These are phyloP conservation scores for Daldinia loculata DNA, from an alignment of 495 filamentous ascomycete genomes.

Conservation along the genomic window DNA sequence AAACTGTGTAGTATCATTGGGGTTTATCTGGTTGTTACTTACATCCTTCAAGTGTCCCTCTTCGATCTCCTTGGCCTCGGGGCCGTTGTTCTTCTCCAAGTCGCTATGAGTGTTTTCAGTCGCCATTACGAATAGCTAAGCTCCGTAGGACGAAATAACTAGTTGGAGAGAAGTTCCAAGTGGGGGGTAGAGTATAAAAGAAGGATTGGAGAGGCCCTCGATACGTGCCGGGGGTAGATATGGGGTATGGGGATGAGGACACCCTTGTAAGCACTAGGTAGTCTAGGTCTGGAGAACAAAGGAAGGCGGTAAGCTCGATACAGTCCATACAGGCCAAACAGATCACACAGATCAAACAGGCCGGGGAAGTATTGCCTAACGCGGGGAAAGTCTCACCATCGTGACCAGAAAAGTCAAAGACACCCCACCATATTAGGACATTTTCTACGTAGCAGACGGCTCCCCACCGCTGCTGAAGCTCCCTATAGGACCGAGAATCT, in stretches of 20 bases:
- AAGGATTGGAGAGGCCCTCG: conserved; percentile 11
- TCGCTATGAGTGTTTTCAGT: conserved; percentile 33
- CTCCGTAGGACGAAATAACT: conserved; percentile 4
- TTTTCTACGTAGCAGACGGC: background rate
- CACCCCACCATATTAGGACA: background rate
- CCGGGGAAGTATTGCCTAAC: conserved; percentile 22
- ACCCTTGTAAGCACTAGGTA: conserved; percentile 28
- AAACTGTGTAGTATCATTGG: background rate
- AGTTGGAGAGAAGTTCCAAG: conserved; percentile 1
- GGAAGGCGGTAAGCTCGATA: conserved; percentile 16
- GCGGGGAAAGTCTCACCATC: conserved; percentile 34
- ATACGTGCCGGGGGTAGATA: background rate
- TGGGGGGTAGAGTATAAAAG: conserved; percentile 16
- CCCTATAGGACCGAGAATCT: conserved; percentile 7
- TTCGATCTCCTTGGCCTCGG: conserved; percentile 38
- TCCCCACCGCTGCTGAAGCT: conserved; percentile 13
- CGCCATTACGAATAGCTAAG: conserved; percentile 34
- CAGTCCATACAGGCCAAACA: background rate
- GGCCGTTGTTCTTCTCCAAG: conserved; percentile 40
- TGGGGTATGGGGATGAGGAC: conserved; percentile 6
- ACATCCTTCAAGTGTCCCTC: conserved; percentile 30
- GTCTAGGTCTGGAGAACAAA: conserved; percentile 26
- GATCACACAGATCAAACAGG: background rate
- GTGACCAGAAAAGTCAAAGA: conserved; percentile 32
- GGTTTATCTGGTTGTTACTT: background rate